Evolutionary conservation across 2,329 filamentous ascomycete genomes (phyloP).

Genomic region (Elsinoe perseae): DNA sequence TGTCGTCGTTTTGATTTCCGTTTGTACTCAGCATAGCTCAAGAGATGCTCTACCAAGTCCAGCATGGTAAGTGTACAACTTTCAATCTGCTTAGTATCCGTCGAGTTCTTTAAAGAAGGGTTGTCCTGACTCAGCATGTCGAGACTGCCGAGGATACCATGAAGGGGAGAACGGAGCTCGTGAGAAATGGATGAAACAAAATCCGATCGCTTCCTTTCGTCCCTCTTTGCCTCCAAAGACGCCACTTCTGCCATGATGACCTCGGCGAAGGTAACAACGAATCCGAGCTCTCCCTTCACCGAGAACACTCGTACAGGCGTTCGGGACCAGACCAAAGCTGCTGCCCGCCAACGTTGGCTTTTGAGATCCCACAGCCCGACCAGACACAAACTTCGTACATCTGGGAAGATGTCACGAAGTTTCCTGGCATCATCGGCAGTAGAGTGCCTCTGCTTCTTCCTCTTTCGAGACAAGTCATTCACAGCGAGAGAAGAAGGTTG

Average conservation of each 20-base stretch:
- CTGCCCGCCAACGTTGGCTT: slow-evolving; percentile 33
- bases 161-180: slow-evolving; percentile 43
- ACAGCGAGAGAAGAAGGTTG: not conserved
- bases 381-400: slow-evolving; percentile 41
- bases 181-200: slow-evolving; percentile 48
- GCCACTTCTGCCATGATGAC: slow-evolving; percentile 37
- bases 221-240: slow-evolving; percentile 32
- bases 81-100: not conserved
- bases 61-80: slow-evolving; percentile 10
- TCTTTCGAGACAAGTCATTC: slow-evolving; percentile 21
- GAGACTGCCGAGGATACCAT: slow-evolving; percentile 37
- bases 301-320: slow-evolving; percentile 37
- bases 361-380: slow-evolving; percentile 47
- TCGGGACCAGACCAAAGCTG: slow-evolving; percentile 42
- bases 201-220: slow-evolving; percentile 44
- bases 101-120: not conserved
- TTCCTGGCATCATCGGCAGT: slow-evolving; percentile 6
- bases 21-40: not conserved
- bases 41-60: slow-evolving; percentile 7
- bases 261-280: slow-evolving; percentile 38
- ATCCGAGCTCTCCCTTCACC: slow-evolving; percentile 34
- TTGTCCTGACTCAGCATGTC: slow-evolving; percentile 8
- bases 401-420: slow-evolving; percentile 31
- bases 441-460: slow-evolving; percentile 18
- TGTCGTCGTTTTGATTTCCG: not conserved